Conservation (phyloP, 2,329 filamentous ascomycete species). For the Ceratocystis destructans region DNA sequence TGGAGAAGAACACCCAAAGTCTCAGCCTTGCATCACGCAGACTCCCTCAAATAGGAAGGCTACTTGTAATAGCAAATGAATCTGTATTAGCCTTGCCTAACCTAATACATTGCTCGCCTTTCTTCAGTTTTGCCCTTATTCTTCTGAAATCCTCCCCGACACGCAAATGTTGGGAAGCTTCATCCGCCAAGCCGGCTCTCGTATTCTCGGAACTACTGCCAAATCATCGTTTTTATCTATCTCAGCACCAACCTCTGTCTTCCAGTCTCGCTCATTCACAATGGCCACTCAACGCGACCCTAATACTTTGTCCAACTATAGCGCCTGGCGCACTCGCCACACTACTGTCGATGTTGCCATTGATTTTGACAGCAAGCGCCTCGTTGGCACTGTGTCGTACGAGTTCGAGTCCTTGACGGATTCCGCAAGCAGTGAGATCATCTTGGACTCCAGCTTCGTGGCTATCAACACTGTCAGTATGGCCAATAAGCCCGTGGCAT, state of each 20-base stretch:
- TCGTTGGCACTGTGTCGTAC: constrained; percentile 64
- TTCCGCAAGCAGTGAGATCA: constrained; percentile 57
- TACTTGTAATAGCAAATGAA: background rate
- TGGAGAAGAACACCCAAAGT: constrained; percentile 1
- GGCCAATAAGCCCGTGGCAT: constrained; percentile 48
- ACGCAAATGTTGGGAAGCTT: constrained; percentile 17
- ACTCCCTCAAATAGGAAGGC: background rate
- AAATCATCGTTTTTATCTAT: background rate
- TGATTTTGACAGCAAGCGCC: constrained; percentile 64
- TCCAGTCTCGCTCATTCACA: constrained; percentile 4
- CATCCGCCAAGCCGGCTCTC: constrained; percentile 16
- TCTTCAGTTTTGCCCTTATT: background rate
- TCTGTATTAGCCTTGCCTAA: too few species aligned
- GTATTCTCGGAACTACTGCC: constrained; percentile 9
- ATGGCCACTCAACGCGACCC: constrained; percentile 49
- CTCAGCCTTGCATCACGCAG: constrained; percentile 14
- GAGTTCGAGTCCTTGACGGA: constrained; percentile 65
- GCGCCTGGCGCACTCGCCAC: constrained; percentile 72
- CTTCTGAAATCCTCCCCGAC: background rate
- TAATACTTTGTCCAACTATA: constrained; percentile 85
- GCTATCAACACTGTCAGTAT: constrained; percentile 59
- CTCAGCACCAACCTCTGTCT: background rate
- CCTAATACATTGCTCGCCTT: background rate
- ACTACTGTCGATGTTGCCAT: constrained; percentile 70
- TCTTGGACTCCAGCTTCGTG: constrained; percentile 80